Base-by-base conservation (phyloP, 768 basidiomycete genomes). In the Kwoniella europaea region DNA sequence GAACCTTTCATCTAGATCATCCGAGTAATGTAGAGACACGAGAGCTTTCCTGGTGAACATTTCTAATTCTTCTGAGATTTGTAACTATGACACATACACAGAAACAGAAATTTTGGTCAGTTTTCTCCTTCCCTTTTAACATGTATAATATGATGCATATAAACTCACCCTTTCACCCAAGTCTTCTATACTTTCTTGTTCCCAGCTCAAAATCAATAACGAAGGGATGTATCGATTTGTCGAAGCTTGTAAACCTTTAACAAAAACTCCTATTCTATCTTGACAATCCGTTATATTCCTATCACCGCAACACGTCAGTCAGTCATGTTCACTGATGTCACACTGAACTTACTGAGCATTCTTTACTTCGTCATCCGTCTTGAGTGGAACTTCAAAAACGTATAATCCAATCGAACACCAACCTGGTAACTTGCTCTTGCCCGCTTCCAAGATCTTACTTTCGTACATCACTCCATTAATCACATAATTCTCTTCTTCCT, bases 151-250 rank as follows among this genome's bases (percentile, higher is more conserved):
- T 22, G 22, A 24, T n/a, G 16, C 18, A 54, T 29, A 18, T 42
- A 0, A 3, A 63, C 77, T 68, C n/a, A 81, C 79, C 62, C 77
- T 59, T 16, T 74, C 68, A 2, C 46, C 41, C 24, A 81, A n/a
- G 12, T 75, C 76, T 7, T 77, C 74, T 0, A 74, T 60, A 24
- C 57, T 63, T 43, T 81, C 79, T 22, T 74, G 71, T 27, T 76
- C 71, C 77, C 77, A 81, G 9, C 71, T 72, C 22, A 81, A 10
- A 27, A 81, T 16, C 52, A 81, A 41, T 41, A 81, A 50, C 12
- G 73, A 65, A 10, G 76, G 72, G 1, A 24, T 35, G 62, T 73
- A 79, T 29, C 68, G 68, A 63, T 73, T 69, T 5, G 29, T 54
- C 10, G 59, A 44, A 9, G 53, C 18, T n/a, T 46, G 27, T 6